Base-by-base conservation (phyloP, 2,329 filamentous ascomycete species). In the Nannizzia gypsea region DNA sequence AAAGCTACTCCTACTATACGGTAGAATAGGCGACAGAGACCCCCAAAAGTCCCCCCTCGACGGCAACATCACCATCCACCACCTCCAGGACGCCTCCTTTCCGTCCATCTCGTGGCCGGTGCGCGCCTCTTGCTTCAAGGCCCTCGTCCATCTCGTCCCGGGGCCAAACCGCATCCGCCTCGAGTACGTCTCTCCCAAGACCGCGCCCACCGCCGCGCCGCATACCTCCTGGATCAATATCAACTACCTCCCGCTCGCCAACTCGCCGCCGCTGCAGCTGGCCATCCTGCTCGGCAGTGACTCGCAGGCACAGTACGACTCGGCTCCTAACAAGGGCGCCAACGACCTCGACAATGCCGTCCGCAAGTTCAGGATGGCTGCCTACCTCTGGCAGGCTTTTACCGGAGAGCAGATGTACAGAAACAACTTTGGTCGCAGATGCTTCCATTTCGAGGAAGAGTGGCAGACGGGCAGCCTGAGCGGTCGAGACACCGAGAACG, bases 391-490 rank as follows among this genome's bases (percentile, higher is more conserved):
- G 91, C 93, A 99, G 71, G 90, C 91, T 6, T 97, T 95, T 68
- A 97, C 92, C 0, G 90, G 89, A 5, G 93, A 99, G 72, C 91
- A 97, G 71, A 97, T 97, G 92, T 87, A 84, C 71, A 85, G 90
- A 63, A 88, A 96, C 70, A 88, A 87, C 62, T 83, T 97, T 65
- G 90, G 91, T 8, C 83, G 92, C 61, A 84, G 92, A 60, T 86
- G 83, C 58, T 97, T 96, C 72, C 82, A 91, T 48, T 91, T 95
- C 63, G 93, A 97, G 67, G 93, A 99, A 72, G 89, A 96, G 70
- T 97, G 93, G 93, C 88, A 88, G 62, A 83, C 84, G 2, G 91
- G 91, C 6, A 88, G 89, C 1, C 80, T 89, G 61, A 92, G 88
- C 62, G 81, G 82, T 65, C 84, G 87, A 42, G 93, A 97, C 70